These are phyloP conservation scores for Leishmania guyanensis DNA, from an alignment of 208 protist genomes.

Conservation along the genomic window DNA sequence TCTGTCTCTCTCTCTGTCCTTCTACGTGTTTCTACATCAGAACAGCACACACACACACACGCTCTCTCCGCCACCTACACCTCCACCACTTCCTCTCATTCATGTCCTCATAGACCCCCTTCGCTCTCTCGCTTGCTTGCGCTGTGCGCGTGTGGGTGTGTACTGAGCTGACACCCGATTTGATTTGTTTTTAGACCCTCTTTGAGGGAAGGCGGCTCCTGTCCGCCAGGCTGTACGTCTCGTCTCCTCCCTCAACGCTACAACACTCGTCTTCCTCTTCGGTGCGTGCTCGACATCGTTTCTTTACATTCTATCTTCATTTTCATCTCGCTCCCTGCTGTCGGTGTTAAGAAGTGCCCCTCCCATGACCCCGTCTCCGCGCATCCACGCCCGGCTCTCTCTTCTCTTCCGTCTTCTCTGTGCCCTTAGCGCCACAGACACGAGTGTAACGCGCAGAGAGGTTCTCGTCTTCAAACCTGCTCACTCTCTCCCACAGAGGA, in stretches of 20 bases:
- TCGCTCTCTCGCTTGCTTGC: not conserved
- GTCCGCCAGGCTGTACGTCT: conserved; percentile 3
- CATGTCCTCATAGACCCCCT: not conserved
- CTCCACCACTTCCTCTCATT: not conserved
- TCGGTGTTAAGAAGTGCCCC: not conserved
- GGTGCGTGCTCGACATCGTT: conserved; percentile 3
- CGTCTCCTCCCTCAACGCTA: not conserved
- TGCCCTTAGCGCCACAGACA: not conserved
- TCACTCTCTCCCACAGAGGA: too few relatives aligned
- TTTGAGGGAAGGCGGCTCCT: not conserved
- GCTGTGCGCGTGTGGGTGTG: conserved; percentile 9
- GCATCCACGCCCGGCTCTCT: not conserved
- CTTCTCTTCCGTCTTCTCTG: not conserved
- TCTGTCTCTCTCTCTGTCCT: not conserved
- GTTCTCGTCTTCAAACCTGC: not conserved
- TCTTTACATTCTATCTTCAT: not conserved
- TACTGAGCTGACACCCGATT: not conserved
- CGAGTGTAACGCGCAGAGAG: not conserved
- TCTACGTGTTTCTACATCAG: not conserved
- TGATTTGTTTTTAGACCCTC: too few relatives aligned
- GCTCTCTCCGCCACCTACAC: not conserved
- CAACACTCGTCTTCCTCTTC: not conserved
- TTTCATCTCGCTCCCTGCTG: not conserved
- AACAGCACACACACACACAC: not conserved
- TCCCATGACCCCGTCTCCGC: not conserved